Percentiles rank a stretch among this genome's conserved stretches.
phyloP scores from a whole-genome alignment of 257 asterid genomes.

The Ehretia macrophylla region DNA sequence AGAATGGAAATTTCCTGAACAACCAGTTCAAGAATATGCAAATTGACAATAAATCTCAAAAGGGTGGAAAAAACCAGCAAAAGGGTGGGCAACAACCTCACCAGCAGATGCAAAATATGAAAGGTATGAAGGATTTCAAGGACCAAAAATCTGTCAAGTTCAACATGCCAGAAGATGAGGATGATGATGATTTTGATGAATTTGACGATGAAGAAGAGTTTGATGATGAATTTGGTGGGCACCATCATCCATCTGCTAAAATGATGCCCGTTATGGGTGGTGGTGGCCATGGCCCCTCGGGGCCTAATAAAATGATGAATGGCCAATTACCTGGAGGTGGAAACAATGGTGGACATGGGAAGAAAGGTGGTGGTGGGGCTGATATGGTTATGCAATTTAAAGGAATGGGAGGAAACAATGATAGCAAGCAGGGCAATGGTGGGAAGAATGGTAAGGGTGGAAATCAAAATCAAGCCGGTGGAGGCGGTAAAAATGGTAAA shows the following conservation, averaged over 20 bases:
- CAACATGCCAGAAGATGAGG: constrained; percentile 41
- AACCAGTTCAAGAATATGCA: constrained; percentile 48
- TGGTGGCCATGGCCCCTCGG: constrained; percentile 20
- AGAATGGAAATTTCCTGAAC: constrained; percentile 29
- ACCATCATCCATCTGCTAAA: constrained; percentile 23
- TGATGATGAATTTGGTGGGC: constrained; percentile 29
- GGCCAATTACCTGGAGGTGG: constrained; percentile 26
- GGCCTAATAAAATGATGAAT: constrained; percentile 24
- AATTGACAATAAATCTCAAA: constrained; percentile 35
- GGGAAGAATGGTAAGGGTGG: constrained; percentile 39
- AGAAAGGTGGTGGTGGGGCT: constrained; percentile 44
- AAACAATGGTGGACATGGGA: constrained; percentile 24
- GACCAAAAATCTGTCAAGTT: constrained; percentile 62
- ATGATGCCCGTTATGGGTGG: constrained; percentile 20
- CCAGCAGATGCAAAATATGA: constrained; percentile 32
- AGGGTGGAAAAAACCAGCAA: constrained; percentile 35
- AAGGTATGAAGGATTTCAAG: constrained; percentile 38
- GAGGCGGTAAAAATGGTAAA: constrained; percentile 28
- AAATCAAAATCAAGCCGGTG: constrained; percentile 24
- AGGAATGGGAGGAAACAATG: constrained; percentile 34
- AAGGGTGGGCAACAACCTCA: constrained; percentile 37
- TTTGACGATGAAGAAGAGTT: constrained; percentile 21
- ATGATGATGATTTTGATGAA: constrained; percentile 30
- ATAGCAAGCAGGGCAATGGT: constrained; percentile 22
- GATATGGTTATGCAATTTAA: constrained; percentile 29